These are phyloP conservation scores for Debaryomycetaceae sp. DNA, from an alignment of 1,139 yeast species.

Conservation along the genomic window DNA sequence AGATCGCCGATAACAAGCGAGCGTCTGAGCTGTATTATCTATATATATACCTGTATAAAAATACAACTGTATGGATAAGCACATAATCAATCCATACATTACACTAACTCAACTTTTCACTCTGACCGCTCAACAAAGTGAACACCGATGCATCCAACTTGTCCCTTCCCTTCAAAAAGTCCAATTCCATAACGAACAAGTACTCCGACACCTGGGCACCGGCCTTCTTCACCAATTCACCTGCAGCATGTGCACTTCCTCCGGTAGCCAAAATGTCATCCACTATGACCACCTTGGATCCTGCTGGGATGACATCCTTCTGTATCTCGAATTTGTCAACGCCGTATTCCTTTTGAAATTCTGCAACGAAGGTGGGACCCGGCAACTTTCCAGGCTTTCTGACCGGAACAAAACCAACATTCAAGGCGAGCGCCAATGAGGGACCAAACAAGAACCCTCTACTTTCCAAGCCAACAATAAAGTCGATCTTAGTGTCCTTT, in stretches of 20 bases:
- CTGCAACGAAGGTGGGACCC: conserved; percentile 71
- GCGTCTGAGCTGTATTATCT: background rate
- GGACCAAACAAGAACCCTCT: conserved; percentile 98
- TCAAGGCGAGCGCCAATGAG: conserved; percentile 80
- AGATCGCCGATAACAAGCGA: background rate
- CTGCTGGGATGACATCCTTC: conserved; percentile 72
- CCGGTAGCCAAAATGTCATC: conserved; percentile 99
- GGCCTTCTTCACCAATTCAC: conserved; percentile 64
- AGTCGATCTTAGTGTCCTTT: conserved; percentile 70
- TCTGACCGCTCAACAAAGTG: conserved; percentile 84
- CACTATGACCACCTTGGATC: conserved; percentile 78
- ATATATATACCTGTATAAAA: background rate
- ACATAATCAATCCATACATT: background rate
- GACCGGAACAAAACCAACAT: conserved; percentile 90
- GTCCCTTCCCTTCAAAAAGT: conserved; percentile 91
- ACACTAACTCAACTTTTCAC: conserved; percentile 34
- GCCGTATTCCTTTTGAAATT: conserved; percentile 90
- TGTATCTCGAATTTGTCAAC: conserved; percentile 87
- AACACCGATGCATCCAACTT: conserved; percentile 80
- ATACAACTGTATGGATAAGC: background rate
- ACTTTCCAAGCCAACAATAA: conserved; percentile 90
- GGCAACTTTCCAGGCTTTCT: conserved; percentile 96
- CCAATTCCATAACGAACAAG: conserved; percentile 88
- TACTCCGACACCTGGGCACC: conserved; percentile 77
- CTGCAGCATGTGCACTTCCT: conserved; percentile 94